Base-by-base conservation (phyloP, 805 yeast genomes). In the Ogataea thermomethanolica region DNA sequence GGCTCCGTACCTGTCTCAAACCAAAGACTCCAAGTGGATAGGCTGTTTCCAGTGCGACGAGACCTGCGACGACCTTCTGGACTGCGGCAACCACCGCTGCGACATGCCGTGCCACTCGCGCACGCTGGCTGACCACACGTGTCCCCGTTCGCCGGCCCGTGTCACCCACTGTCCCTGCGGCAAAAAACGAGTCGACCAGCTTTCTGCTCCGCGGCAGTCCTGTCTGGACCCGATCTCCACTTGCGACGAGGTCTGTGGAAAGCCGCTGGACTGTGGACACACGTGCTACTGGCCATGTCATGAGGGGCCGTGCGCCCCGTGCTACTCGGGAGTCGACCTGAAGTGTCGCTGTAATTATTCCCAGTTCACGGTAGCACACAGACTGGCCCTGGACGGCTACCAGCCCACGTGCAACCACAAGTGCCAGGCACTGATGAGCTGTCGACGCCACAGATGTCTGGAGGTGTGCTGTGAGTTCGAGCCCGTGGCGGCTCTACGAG, bases 181-280 rank as follows among this genome's bases (percentile, higher is more conserved):
- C 1, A 79, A 82, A 53, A 72, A 78, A 2, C 50, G 55, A 4
- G 66, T 81, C 8, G 55, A 55, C 1, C 67, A 66, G 1, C 43
- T 73, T 10, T 53, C 62, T 3, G 49, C 52, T 3, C 59, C 63
- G 9, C 71, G 96, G 48, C 51, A 50, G 0, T 62, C 69, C 23
- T 89, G 97, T 62, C 69, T 83, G 1, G 95, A 87, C 48, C 83
- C 88, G 1, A 71, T 88, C 26, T 93, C 95, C 4, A 77, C 81
- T 8, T 89, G 97, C 65, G 79, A 70, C 6, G 54, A 69, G 3
- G 61, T 62, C 0, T 89, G 97, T 61, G 81, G 72, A 4, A 84
- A 83, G 58, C 37, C 41, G 7, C 59, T 87, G 28, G 60, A 70
- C 0, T 89, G 96, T 66, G 95, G 96, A 2, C 91, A 78, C 49